Percentiles rank a stretch among this genome's conserved stretches.
phyloP scores from a whole-genome alignment of 2,329 filamentous ascomycete species.

The Alternaria viburni region DNA sequence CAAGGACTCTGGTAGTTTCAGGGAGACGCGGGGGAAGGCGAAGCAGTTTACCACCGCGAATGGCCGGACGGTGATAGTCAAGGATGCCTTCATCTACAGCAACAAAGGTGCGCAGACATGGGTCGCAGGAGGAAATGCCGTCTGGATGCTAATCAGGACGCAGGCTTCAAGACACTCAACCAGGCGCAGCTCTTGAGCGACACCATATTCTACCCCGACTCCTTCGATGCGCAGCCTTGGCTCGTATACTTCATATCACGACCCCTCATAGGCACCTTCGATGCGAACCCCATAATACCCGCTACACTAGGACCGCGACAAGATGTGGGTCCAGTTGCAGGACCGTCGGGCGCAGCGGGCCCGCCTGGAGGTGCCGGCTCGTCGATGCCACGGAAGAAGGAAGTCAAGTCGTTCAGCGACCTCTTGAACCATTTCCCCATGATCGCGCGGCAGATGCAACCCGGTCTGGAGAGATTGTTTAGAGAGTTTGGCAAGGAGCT shows the following conservation, averaged over 20 bases:
- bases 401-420: conserved; percentile 89
- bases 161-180: conserved; percentile 89
- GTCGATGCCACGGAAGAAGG: conserved; percentile 75
- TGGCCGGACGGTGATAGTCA: conserved; percentile 89
- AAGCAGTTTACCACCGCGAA: conserved; percentile 94
- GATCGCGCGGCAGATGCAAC: conserved; percentile 95
- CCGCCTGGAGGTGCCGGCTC: conserved; percentile 36
- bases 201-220: conserved; percentile 85
- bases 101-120: conserved; percentile 76
- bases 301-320: conserved; percentile 54
- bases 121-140: not conserved
- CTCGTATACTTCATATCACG: conserved; percentile 94
- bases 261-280: conserved; percentile 83
- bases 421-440: conserved; percentile 90
- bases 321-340: conserved; percentile 8
- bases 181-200: conserved; percentile 89
- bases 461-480: conserved; percentile 86
- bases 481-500: conserved; percentile 86
- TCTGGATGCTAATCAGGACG: conserved; percentile 19
- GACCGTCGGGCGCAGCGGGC: conserved; percentile 12
- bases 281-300: conserved; percentile 73
- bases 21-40: conserved; percentile 89
- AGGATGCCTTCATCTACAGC: conserved; percentile 90
- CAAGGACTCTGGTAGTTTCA: conserved; percentile 64
- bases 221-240: conserved; percentile 91